Evolutionary conservation across 345 rosid genomes (phyloP).

Genomic region (Salix koriyanagi): DNA sequence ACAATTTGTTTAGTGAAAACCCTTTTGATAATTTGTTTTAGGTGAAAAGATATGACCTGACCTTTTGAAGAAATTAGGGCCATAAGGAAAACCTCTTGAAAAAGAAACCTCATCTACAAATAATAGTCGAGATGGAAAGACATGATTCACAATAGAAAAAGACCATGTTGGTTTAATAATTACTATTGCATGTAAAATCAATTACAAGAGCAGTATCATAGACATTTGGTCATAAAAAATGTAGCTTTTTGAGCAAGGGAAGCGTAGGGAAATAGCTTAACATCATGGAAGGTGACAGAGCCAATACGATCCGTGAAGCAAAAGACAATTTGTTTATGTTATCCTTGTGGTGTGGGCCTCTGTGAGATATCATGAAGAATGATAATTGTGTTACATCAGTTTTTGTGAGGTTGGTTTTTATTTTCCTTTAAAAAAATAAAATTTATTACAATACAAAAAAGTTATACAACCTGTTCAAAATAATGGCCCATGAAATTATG

Average conservation of each 20-base stretch:
- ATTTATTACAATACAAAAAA: neutral
- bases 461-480: neutral
- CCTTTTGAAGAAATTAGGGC: too few species aligned
- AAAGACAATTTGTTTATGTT: slow-evolving; percentile 28
- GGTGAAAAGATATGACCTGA: too few species aligned
- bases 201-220: neutral
- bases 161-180: neutral
- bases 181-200: neutral
- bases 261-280: slow-evolving; percentile 8
- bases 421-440: too few species aligned
- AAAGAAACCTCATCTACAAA: too few species aligned
- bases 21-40: too few species aligned
- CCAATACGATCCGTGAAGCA: slow-evolving; percentile 31
- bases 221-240: neutral
- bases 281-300: slow-evolving; percentile 12
- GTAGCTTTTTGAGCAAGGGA: slow-evolving; percentile 31
- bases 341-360: slow-evolving; percentile 4
- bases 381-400: neutral
- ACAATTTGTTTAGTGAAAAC: too few species aligned
- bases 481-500: neutral
- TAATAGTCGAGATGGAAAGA: too few species aligned
- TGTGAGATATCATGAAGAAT: neutral
- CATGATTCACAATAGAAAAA: too few species aligned
- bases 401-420: too few species aligned
- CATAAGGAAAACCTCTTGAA: too few species aligned